These are phyloP conservation scores for Chaetomiaceae sp. DNA, from an alignment of 2,329 filamentous ascomycete genomes.

Conservation along the genomic window DNA sequence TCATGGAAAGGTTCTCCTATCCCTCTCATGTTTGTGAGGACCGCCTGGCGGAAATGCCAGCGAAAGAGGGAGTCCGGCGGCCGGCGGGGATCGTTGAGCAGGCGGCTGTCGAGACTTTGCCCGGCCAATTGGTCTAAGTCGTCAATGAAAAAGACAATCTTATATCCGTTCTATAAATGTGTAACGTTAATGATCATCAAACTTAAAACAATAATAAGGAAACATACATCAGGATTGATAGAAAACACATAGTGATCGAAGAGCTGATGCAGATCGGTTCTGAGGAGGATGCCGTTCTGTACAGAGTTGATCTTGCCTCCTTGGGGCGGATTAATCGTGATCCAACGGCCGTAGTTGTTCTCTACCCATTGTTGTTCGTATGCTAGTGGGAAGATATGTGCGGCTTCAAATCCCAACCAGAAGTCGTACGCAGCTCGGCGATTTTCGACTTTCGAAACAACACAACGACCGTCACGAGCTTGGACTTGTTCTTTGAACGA, in stretches of 20 bases:
- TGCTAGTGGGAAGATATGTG: constrained; percentile 8
- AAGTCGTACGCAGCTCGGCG: background rate
- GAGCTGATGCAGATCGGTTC: background rate
- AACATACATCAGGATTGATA: constrained; percentile 10
- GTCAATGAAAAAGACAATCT: background rate
- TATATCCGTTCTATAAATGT: constrained; percentile 2
- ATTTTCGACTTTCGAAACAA: constrained; percentile 4
- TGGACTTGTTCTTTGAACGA: constrained; percentile 3
- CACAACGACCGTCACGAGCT: constrained; percentile 1
- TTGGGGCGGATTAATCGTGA: constrained; percentile 1
- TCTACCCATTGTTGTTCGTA: constrained; percentile 1
- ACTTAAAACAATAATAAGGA: background rate
- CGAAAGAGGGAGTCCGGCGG: background rate
- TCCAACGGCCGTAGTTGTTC: constrained; percentile 4
- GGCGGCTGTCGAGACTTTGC: background rate
- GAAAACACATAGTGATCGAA: background rate
- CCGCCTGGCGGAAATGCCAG: constrained; percentile 9
- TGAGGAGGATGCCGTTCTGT: constrained; percentile 4
- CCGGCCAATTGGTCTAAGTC: background rate
- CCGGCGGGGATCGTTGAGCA: constrained; percentile 1
- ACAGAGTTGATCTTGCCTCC: constrained; percentile 6
- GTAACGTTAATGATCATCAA: background rate
- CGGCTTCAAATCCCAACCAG: constrained; percentile 1
- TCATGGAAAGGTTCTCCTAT: background rate
- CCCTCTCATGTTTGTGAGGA: constrained; percentile 3